phyloP scores from a whole-genome alignment of 352 stramenopile species.

The Globisporangium canariense region DNA sequence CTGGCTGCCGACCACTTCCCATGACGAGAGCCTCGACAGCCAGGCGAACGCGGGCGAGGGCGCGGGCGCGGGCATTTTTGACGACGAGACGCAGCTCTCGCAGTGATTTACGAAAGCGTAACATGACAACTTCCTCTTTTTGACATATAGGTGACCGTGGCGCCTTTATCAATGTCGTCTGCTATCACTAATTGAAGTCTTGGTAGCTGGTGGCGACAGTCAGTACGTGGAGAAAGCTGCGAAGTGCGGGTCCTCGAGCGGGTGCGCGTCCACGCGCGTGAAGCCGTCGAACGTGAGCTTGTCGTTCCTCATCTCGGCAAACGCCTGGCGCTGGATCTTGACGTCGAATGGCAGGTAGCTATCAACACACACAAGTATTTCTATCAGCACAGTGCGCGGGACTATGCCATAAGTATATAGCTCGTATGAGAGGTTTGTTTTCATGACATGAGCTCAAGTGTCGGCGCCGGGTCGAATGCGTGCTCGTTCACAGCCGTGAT shows the following conservation, averaged over 20 bases:
- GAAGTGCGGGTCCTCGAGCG: constrained; percentile 65
- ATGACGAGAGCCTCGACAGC: constrained; percentile 20
- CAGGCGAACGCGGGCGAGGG: constrained; percentile 24
- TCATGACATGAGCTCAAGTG: constrained; percentile 49
- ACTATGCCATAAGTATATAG: not conserved
- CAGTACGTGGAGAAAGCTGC: constrained; percentile 44
- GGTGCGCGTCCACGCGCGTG: constrained; percentile 38
- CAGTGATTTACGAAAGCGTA: constrained; percentile 1
- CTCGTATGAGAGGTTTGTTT: not conserved
- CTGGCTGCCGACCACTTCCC: constrained; percentile 12
- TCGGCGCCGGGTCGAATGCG: constrained; percentile 44
- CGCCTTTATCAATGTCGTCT: too few species aligned
- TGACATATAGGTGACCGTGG: not conserved
- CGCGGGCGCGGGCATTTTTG: constrained; percentile 28
- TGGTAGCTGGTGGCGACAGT: not conserved
- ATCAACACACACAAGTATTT: not conserved
- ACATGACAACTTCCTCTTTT: not conserved
- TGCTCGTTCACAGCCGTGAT: constrained; percentile 74
- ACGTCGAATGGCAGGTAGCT: constrained; percentile 75
- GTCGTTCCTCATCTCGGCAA: constrained; percentile 76
- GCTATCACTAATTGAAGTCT: too few species aligned
- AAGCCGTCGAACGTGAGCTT: constrained; percentile 65
- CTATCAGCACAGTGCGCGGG: not conserved
- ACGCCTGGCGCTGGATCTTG: constrained; percentile 69
- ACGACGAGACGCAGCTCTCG: constrained; percentile 38